Conservation (phyloP, 805 yeast species). For the Myxozyma sirexii region DNA sequence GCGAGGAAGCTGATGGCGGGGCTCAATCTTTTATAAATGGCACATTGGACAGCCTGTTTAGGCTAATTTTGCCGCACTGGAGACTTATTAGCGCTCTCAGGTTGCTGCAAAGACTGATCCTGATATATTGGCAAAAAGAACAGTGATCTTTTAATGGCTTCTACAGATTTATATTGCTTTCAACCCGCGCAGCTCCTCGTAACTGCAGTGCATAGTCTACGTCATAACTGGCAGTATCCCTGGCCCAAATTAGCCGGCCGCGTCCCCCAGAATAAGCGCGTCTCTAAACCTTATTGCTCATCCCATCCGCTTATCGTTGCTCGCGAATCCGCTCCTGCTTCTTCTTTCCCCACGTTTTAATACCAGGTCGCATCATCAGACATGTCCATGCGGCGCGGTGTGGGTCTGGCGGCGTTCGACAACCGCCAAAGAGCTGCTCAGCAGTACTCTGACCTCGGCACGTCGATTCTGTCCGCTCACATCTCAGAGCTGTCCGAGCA, state of each 20-base stretch:
- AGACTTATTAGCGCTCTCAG: not conserved
- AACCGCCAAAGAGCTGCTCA: slow-evolving; percentile 43
- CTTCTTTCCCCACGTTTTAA: too few species aligned
- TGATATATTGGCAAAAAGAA: too few species aligned
- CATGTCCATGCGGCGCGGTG: slow-evolving; percentile 36
- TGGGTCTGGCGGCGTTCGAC: slow-evolving; percentile 54
- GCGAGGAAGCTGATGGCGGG: not conserved
- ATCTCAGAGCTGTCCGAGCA: slow-evolving; percentile 68
- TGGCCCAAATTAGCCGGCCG: not conserved
- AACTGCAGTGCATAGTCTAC: not conserved
- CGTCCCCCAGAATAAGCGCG: not conserved
- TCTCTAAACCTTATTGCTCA: not conserved
- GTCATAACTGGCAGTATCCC: not conserved
- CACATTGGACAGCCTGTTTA: not conserved
- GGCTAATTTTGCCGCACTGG: not conserved
- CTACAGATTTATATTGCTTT: not conserved
- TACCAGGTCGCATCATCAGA: not conserved
- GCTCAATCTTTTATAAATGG: not conserved
- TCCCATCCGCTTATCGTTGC: not conserved
- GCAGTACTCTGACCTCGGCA: slow-evolving; percentile 56
- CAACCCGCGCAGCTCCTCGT: not conserved
- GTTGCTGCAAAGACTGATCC: not conserved
- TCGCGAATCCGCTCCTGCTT: too few species aligned
- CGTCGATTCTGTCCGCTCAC: slow-evolving; percentile 54
- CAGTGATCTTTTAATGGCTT: too few species aligned